Conservation (phyloP, 2,329 filamentous ascomycete species). For the Talaromyces sp. region DNA sequence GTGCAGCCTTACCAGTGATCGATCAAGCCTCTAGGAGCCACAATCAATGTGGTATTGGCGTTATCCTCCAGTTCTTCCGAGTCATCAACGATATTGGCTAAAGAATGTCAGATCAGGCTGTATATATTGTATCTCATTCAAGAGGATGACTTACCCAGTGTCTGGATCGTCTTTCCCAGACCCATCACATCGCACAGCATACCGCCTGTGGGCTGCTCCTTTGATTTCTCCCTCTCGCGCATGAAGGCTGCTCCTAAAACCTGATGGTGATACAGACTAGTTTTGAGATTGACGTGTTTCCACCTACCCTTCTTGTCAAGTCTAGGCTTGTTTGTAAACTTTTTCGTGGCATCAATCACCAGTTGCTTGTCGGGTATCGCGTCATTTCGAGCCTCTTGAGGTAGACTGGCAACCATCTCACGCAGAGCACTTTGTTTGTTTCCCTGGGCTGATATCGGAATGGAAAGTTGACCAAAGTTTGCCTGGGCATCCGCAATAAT, state of each 20-base stretch:
- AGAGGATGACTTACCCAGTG: constrained; percentile 28
- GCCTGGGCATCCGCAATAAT: constrained; percentile 30
- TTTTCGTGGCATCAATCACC: constrained; percentile 30
- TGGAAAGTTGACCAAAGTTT: constrained; percentile 25
- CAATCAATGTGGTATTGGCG: constrained; percentile 37
- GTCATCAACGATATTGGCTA: constrained; percentile 42
- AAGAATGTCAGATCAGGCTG: neutral
- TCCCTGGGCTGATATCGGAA: constrained; percentile 27
- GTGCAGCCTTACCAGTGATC: constrained; percentile 34
- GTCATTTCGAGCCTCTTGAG: constrained; percentile 26
- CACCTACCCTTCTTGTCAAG: constrained; percentile 34
- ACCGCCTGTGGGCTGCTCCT: constrained; percentile 32
- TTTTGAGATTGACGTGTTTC: constrained; percentile 34
- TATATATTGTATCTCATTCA: neutral
- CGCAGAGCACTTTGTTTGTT: constrained; percentile 34
- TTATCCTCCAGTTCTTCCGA: constrained; percentile 22
- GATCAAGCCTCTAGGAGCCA: constrained; percentile 36
- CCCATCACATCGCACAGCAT: constrained; percentile 45
- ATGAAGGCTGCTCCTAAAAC: constrained; percentile 35
- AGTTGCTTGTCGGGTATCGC: constrained; percentile 28
- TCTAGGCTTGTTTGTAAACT: constrained; percentile 30
- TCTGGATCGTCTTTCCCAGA: constrained; percentile 42
- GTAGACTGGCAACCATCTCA: constrained; percentile 34
- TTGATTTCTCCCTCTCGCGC: constrained; percentile 33
- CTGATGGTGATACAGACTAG: constrained; percentile 39